Conservation (phyloP, 495 filamentous ascomycete genomes). For the Neurospora tetrasperma region DNA sequence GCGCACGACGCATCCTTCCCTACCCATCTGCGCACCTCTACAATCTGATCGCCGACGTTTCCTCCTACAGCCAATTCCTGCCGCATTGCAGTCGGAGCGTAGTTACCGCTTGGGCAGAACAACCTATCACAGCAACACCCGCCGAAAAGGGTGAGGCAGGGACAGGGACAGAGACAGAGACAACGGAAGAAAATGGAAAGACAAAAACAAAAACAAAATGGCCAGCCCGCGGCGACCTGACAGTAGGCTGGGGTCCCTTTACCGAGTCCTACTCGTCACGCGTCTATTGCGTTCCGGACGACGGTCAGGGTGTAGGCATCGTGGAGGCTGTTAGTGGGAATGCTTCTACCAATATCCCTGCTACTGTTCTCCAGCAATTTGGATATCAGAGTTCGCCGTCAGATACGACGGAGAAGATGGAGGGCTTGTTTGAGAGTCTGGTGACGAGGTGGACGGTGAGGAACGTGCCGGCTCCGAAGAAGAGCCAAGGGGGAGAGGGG, state of each 20-base stretch:
- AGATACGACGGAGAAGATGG: constrained; percentile 15
- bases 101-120: constrained; percentile 49
- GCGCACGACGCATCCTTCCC: constrained; percentile 67
- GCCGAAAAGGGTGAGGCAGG: too few relatives aligned
- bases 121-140: constrained; percentile 2
- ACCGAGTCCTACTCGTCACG: constrained; percentile 69
- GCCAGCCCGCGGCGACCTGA: constrained; percentile 68
- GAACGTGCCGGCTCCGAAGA: constrained; percentile 17
- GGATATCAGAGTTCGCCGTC: constrained; percentile 10
- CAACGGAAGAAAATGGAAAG: too few relatives aligned
- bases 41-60: constrained; percentile 72
- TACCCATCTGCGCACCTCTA: constrained; percentile 64
- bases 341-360: constrained; percentile 32
- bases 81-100: constrained; percentile 68
- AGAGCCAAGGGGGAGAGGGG: constrained; percentile 4
- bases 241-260: constrained; percentile 72
- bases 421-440: constrained; percentile 62
- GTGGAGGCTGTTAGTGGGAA: constrained; percentile 73
- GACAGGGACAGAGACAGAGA: too few relatives aligned
- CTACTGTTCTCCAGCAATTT: constrained; percentile 27
- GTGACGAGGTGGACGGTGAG: constrained; percentile 65
- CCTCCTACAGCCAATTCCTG: constrained; percentile 70
- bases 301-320: constrained; percentile 24
- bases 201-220: constrained; percentile 28
- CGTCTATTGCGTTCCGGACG: constrained; percentile 60